Base-by-base conservation (phyloP, 148 eudicot genomes). In the Chenopodium berlandieri region DNA sequence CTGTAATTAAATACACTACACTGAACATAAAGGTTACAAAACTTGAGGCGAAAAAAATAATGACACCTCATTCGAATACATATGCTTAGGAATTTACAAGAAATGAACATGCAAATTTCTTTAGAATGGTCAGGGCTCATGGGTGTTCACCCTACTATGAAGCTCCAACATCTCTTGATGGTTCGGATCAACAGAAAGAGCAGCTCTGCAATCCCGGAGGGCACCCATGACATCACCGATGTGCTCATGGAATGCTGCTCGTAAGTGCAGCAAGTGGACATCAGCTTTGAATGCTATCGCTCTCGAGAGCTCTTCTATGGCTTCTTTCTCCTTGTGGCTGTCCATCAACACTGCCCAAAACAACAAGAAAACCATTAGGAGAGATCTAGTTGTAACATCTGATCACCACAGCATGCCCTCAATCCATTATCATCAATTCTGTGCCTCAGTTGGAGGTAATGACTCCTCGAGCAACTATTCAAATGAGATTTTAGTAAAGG, bases 221-320 rank as follows among this genome's bases (percentile, higher is more conserved):
- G 99, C 94, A 23, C 91, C 94, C 72, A 84, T 64, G 75, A 89
- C 94, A 60, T 97, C 94, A 1, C 93, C 95, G 10, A 93, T 90
- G 85, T 93, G 93, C 89, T 97, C 99, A 46, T 92, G 95, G 73
- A 97, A 97, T 20, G 99, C 99, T 60, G 99, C 98, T 50, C 99
- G 84, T 13, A 94, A 85, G 79, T 97, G 97, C 25, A 97, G 91
- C 75, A 96, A 92, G 77, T 96, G 93, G 16, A 96, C 94, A 81
- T 97, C 98, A n/a, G 97, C 92, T 87, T 94, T 97, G 87, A 97
- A 94, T 23, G 97, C 87, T 11, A 97, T 94, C 2, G 99, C 98
- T 75, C 89, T 90, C 1, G 98, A 87, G 19, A 97, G 90, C 78
- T 97, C 98, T 2, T 85, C 86, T 69, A 94, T 93, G 17, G 99